Conservation (phyloP, 78 protist genomes). For the Dictyostelium intermedium region DNA sequence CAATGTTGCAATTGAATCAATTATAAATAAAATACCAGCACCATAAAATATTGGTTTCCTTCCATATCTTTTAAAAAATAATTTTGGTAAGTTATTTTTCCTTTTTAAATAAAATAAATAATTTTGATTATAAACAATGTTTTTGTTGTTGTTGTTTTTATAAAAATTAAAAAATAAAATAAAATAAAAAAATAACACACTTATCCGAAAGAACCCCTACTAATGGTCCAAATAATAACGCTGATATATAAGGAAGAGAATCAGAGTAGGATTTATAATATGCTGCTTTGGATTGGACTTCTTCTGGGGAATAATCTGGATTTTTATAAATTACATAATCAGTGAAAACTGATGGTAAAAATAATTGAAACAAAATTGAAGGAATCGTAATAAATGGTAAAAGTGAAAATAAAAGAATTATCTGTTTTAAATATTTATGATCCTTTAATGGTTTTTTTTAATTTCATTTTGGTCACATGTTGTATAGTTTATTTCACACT, state of each 20-base stretch:
- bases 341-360: not conserved
- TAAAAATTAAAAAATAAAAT: not conserved
- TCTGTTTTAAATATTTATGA: not conserved
- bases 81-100: not conserved
- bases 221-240: not conserved
- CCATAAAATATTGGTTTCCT: not conserved
- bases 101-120: too few species aligned
- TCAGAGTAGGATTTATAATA: not conserved
- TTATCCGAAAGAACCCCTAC: slow-evolving; percentile 23
- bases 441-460: not conserved
- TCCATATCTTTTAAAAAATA: slow-evolving; percentile 10
- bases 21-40: not conserved
- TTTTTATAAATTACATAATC: slow-evolving; percentile 7
- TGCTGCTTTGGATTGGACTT: not conserved
- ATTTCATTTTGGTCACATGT: not conserved
- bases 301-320: not conserved
- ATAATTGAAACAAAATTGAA: not conserved
- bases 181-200: not conserved
- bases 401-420: not conserved
- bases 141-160: too few species aligned
- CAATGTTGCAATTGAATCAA: not conserved
- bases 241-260: not conserved
- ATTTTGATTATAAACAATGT: too few species aligned
- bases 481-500: too few species aligned
- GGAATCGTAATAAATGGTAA: not conserved